Conservation (phyloP, 768 basidiomycete species). For the Hypholoma sublateritium region DNA sequence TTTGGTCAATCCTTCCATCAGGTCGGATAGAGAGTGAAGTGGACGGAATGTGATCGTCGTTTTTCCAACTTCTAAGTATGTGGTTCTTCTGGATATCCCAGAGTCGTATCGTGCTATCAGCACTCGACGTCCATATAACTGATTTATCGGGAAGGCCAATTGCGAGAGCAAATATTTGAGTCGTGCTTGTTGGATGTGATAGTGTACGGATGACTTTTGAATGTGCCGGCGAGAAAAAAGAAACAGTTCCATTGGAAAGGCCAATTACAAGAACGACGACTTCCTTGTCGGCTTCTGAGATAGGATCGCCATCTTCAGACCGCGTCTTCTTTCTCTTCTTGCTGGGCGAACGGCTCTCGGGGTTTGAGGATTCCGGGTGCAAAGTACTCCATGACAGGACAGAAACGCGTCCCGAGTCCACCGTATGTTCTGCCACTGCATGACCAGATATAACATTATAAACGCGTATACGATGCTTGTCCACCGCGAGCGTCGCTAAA, state of each 20-base stretch:
- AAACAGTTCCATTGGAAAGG: conserved; percentile 57
- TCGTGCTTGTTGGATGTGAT: conserved; percentile 52
- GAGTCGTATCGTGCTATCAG: conserved; percentile 54
- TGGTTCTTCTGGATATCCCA: conserved; percentile 57
- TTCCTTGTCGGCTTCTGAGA: conserved; percentile 21
- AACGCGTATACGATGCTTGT: conserved; percentile 70
- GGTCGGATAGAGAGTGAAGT: conserved; percentile 50
- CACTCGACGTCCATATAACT: conserved; percentile 55
- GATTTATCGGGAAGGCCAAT: conserved; percentile 30
- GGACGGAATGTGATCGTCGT: conserved; percentile 58
- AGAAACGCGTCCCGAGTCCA: conserved; percentile 56
- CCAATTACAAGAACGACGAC: conserved; percentile 55
- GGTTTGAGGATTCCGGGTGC: conserved; percentile 13
- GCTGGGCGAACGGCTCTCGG: conserved; percentile 33
- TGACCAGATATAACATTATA: conserved; percentile 58
- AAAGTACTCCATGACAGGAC: conserved; percentile 51
- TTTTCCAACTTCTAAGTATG: conserved; percentile 51
- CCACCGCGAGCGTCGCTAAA: conserved; percentile 61
- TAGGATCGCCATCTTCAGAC: conserved; percentile 32
- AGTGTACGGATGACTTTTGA: conserved; percentile 55
- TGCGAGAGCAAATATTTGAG: conserved; percentile 51
- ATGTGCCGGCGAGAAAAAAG: conserved; percentile 63
- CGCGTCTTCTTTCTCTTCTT: conserved; percentile 62
- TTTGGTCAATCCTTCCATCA: conserved; percentile 31
- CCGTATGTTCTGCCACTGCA: conserved; percentile 55